Evolutionary conservation across 2,329 filamentous ascomycete genomes (phyloP), one percentile per base, ranked within the genome.

Genomic region (Geoglossum cookeanum): DNA sequence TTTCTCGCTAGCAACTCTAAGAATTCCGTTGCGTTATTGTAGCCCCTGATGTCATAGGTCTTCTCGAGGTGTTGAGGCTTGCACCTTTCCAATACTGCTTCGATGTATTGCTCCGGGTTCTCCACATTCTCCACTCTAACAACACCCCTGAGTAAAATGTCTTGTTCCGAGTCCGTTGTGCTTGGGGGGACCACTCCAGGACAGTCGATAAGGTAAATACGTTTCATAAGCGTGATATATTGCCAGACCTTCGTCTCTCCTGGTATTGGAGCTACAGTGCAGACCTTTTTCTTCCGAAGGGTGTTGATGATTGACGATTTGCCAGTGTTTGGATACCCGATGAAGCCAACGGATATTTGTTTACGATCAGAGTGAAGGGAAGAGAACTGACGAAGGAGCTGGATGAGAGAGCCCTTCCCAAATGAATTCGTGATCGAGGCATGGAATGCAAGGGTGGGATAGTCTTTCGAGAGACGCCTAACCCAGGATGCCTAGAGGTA

Each of bases 261-360:
- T 5, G 92, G 91, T 60, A 97, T 95, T 4, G 91, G 92, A 5
- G 92, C 92, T 3, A 94, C 88, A 15, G 78, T 92, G 72, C 90
- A 90, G 45, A 96, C 90, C 68, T 92, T 90, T 75, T 96, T 97
- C 69, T 89, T 91, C 51, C 89, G 80, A 2, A 98, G 74, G 0
- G 91, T 95, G 72, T 98, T 98, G 72, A 98, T 97, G 63, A 98
- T 92, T 48, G 87, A 92, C 2, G 87, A 94, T 70, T 98, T 98
- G 64, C 92, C 92, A 0, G 87, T 90, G 65, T 97, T 98, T 3
- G 92, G 92, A 62, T 92, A 92, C 29, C 84, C 84, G 63, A 94
- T 86, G 61, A 94, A 78, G 44, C 91, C 91, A 32, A 95, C 89
- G 3, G 86, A 91, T 54, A 98, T 90, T 68, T 98, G 92, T 69